Base-by-base conservation (phyloP, 768 basidiomycete species). In the Suillus subluteus region DNA sequence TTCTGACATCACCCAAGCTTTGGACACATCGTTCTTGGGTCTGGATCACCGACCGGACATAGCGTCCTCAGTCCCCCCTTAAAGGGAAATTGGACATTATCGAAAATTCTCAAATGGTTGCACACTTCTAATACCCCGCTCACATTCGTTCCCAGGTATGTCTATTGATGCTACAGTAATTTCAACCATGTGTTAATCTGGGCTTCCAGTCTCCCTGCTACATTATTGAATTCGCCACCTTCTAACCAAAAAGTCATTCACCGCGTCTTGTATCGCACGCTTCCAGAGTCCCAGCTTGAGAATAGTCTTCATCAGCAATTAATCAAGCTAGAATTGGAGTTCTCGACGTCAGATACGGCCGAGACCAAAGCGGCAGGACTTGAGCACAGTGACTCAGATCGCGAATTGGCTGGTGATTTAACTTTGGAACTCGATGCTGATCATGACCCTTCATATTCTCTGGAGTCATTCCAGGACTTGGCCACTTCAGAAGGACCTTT, bases 11-110 rank as follows among this genome's bases (percentile, higher is more conserved):
- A 26, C 32, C 54, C 54, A 62, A 92, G 90, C 40, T 73, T 87
- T 43, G 91, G 91, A 0, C 89, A 92, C 71, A 63, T 90, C 16
- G 77, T 92, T n/a, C 75, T 88, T 62, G 77, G 79, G 15, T 76
- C 82, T 3, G 65, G 74, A 9, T 70, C 77, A n/a, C 63, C 73
- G 41, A 76, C 75, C 46, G 76, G 79, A 62, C 79, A 74, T 43
- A 68, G 75, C 15, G 12, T 32, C 26, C 59, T 61, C 15, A 61
- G 75, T 26, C 84, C 88, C 35, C 88, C 88, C 12, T 70, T 89
- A 16, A 71, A 74, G 52, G 85, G 84, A 13, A 69, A 75, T 6
- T 76, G 75, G 54, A 68, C 80, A 32, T 78, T 87, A 65, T 70
- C 75, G 16, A 79, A 84, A 26, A 71, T 87, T 46, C 74, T 85